These are phyloP conservation scores for Parmales sp. DNA, from an alignment of 108 stramenopile genomes.

Conservation along the genomic window DNA sequence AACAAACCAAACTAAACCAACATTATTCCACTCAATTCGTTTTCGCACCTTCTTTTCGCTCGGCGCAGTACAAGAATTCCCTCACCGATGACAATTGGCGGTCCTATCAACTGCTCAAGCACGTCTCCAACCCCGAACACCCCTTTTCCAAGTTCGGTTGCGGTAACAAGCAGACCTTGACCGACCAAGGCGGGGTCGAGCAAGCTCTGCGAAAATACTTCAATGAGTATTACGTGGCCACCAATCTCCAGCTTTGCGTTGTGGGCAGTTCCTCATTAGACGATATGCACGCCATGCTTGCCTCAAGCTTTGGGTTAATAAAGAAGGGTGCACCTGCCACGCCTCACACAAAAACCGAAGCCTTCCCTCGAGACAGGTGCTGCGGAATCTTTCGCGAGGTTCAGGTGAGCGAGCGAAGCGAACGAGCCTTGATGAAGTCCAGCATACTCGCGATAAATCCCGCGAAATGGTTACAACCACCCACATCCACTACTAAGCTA, in stretches of 20 bases:
- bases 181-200: slow-evolving; percentile 37
- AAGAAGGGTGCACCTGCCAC: slow-evolving; percentile 17
- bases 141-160: slow-evolving; percentile 78
- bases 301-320: slow-evolving; percentile 68
- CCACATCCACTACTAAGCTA: background rate
- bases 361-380: background rate
- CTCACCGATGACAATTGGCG: slow-evolving; percentile 87
- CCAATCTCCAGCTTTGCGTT: slow-evolving; percentile 42
- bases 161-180: slow-evolving; percentile 86
- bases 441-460: background rate
- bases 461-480: no score
- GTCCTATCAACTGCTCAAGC: slow-evolving; percentile 65
- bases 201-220: slow-evolving; percentile 52
- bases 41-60: no score
- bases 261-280: slow-evolving; percentile 75
- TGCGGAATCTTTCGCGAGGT: background rate
- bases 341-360: background rate
- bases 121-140: slow-evolving; percentile 40
- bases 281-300: slow-evolving; percentile 76
- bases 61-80: slow-evolving; percentile 82
- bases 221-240: slow-evolving; percentile 23
- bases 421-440: background rate
- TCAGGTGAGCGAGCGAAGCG: background rate
- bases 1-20: no score
- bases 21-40: no score